phyloP scores from a whole-genome alignment of 2,329 filamentous ascomycete species.

The Colletotrichum sp. region DNA sequence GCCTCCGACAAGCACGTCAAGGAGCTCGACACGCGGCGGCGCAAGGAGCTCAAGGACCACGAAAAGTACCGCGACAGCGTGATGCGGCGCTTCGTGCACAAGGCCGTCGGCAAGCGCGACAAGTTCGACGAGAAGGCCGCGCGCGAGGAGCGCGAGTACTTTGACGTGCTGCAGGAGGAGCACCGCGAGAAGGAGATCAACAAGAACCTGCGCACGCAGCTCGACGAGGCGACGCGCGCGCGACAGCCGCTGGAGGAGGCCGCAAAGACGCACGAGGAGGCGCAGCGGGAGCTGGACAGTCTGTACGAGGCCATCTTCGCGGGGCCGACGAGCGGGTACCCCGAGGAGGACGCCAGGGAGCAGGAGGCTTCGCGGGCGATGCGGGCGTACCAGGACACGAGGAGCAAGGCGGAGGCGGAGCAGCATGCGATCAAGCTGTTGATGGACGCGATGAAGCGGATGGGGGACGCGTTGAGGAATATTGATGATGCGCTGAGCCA shows the following conservation, averaged over 20 bases:
- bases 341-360: conserved; percentile 58
- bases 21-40: conserved; percentile 43
- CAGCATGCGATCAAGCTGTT: conserved; percentile 45
- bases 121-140: conserved; percentile 53
- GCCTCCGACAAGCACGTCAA: conserved; percentile 41
- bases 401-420: conserved; percentile 42
- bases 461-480: conserved; percentile 37
- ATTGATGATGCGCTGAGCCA: conserved; percentile 47
- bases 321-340: conserved; percentile 56
- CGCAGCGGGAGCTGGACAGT: conserved; percentile 52
- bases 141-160: conserved; percentile 61
- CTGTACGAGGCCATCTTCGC: conserved; percentile 60
- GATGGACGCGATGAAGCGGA: conserved; percentile 38
- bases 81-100: conserved; percentile 57
- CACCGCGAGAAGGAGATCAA: conserved; percentile 49
- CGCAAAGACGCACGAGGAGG: conserved; percentile 38
- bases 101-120: conserved; percentile 52
- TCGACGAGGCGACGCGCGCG: conserved; percentile 42
- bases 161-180: conserved; percentile 54
- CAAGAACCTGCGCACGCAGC: conserved; percentile 41
- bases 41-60: conserved; percentile 56
- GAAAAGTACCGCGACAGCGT: conserved; percentile 58
- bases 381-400: conserved; percentile 40
- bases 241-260: conserved; percentile 39
- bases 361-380: conserved; percentile 35